Percentiles rank a stretch among this genome's conserved stretches.
Conservation (phyloP, 2,329 filamentous ascomycete genomes). For the Colletotrichum filicis region DNA sequence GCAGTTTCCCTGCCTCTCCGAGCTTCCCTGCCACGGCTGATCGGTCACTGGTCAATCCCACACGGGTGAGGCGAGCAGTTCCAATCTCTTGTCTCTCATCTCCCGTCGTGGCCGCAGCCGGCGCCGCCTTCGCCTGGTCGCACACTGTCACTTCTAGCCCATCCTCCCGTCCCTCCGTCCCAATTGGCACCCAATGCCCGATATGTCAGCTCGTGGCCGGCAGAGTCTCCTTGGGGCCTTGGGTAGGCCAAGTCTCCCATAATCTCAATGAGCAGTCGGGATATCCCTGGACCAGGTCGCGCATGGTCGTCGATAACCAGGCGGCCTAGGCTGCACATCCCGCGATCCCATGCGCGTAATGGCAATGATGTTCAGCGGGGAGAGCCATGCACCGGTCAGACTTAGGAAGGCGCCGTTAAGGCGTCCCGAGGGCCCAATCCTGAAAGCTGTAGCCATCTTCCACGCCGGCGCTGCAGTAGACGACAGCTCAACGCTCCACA, state of each 20-base stretch:
- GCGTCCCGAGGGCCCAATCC: neutral
- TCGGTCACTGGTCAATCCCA: conserved; percentile 12
- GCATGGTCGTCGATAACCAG: conserved; percentile 8
- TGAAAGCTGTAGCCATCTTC: conserved; percentile 20
- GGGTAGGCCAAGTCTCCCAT: neutral
- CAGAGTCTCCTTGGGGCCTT: conserved; percentile 5
- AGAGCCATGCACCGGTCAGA: conserved; percentile 11
- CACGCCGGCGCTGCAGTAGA: conserved; percentile 17
- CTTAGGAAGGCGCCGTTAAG: conserved; percentile 10
- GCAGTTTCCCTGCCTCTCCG: conserved; percentile 17
- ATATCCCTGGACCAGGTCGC: conserved; percentile 21
- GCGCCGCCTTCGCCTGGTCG: neutral
- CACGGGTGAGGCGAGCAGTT: conserved; percentile 23
- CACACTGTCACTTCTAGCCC: neutral
- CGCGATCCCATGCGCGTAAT: conserved; percentile 24
- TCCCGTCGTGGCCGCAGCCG: neutral
- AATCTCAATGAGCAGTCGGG: neutral
- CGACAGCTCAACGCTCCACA: conserved; percentile 24
- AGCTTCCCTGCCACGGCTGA: conserved; percentile 23
- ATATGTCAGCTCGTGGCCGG: conserved; percentile 17
- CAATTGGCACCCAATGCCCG: conserved; percentile 12
- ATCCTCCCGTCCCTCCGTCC: conserved; percentile 7
- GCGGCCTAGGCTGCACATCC: conserved; percentile 7
- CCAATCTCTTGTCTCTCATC: conserved; percentile 12
- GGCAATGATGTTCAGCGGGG: neutral